Base-by-base conservation (phyloP, 2,329 filamentous ascomycete species). In the Pseudocercospora pini-densiflorae region DNA sequence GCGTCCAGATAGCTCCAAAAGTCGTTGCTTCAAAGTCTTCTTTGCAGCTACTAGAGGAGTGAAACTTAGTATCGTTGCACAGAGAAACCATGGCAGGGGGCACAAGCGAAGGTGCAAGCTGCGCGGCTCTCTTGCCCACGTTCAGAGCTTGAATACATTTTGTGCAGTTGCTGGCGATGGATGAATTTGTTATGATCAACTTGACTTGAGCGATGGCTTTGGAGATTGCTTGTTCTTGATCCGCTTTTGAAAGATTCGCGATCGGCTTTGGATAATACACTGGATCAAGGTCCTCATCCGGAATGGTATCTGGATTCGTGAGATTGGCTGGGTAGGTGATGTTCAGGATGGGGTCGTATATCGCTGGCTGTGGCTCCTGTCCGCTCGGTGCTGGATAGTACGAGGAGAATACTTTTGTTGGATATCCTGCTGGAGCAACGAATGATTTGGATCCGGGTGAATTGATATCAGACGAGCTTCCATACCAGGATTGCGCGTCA, bases 1-100 rank as follows among this genome's bases (percentile, higher is more conserved):
- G 86, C 4, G 86, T 86, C 85, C 85, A 88, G 62, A 86, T 80
- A 0, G 84, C 82, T 19, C 87, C 86, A 67, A 84, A 86, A 16
- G 78, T 83, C 16, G 77, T 75, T 2, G 81, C 79, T 1, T 80
- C 77, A 65, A 84, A 88, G 49, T 80, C 80, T 23, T 80, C 77
- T 60, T 81, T 77, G 70, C 87, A 88, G 0, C 80, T 80, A 10
- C 76, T 71, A 66, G 84, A 82, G 0, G 81, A 80, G n/a, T 79
- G 74, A 64, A 86, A 84, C 6, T 76, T 71, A 10, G 81, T 85
- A 12, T 76, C 73, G 67, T 84, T 79, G 75, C 86, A 88, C 1
- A 88, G 75, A 1, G 77, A 76, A 3, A 86, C 76, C 79, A 88
- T 80, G 21, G 84, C 81, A 65, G 79, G 79, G 0, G 86, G 85